phyloP scores from a whole-genome alignment of 768 basidiomycete genomes.

The Chalciporus pseudorubinellus region DNA sequence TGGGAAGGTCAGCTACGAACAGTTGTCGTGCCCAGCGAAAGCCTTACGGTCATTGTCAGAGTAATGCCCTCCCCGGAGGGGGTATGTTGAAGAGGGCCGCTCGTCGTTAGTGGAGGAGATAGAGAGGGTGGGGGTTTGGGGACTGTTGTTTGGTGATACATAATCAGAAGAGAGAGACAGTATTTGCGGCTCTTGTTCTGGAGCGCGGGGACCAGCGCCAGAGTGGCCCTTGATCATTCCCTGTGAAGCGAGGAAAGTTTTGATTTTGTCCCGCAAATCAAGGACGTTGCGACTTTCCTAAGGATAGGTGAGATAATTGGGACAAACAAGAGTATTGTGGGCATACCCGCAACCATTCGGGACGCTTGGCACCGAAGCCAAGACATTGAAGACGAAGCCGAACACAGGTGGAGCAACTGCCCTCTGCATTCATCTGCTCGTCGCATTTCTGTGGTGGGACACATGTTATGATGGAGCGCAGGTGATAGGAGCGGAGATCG shows the following conservation, averaged over 20 bases:
- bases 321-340: not conserved
- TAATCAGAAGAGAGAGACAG: slow-evolving; percentile 47
- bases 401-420: slow-evolving; percentile 71
- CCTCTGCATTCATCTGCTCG: slow-evolving; percentile 60
- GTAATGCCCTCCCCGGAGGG: slow-evolving; percentile 29
- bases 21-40: not conserved
- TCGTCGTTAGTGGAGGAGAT: slow-evolving; percentile 41
- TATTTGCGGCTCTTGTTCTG: slow-evolving; percentile 56
- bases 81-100: slow-evolving; percentile 33
- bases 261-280: slow-evolving; percentile 74
- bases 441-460: slow-evolving; percentile 69
- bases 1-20: not conserved
- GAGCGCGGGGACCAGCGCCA: slow-evolving; percentile 57
- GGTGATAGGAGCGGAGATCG: slow-evolving; percentile 5
- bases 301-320: slow-evolving; percentile 14
- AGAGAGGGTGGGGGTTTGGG: slow-evolving; percentile 48
- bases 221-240: slow-evolving; percentile 91
- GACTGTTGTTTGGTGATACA: slow-evolving; percentile 39
- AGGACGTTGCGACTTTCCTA: slow-evolving; percentile 70
- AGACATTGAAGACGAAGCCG: slow-evolving; percentile 82
- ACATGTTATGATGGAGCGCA: slow-evolving; percentile 12
- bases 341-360: slow-evolving; percentile 78
- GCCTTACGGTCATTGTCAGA: slow-evolving; percentile 30
- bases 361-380: slow-evolving; percentile 82
- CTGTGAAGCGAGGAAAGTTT: slow-evolving; percentile 72